Evolutionary conservation across 768 basidiomycete species (phyloP).

Genomic region (Suillus clintonianus): DNA sequence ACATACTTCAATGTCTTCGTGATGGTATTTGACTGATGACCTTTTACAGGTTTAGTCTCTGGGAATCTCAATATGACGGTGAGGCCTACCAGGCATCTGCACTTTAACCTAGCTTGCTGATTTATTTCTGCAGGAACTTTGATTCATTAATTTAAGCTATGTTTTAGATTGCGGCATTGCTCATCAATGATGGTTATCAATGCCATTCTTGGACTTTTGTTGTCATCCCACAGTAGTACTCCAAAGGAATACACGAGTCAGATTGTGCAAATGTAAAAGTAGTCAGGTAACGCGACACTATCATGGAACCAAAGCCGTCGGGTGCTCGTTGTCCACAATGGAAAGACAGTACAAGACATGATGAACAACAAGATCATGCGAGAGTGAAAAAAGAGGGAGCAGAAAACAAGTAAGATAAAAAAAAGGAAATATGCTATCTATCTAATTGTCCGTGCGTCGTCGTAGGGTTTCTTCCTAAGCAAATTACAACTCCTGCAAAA

Average conservation of each 20-base stretch:
- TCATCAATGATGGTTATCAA: background rate
- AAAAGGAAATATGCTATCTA: background rate
- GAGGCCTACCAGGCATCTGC: background rate
- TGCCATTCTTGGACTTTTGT: background rate
- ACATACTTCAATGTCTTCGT: background rate
- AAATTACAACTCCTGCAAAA: constrained; percentile 1
- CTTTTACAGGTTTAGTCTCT: constrained; percentile 61
- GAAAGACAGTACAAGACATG: background rate
- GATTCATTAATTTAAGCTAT: background rate
- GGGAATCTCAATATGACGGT: constrained; percentile 85
- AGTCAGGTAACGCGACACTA: background rate
- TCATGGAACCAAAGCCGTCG: background rate
- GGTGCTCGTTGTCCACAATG: background rate
- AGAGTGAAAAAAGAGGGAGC: background rate
- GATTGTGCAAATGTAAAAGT: background rate
- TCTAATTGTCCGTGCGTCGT: background rate
- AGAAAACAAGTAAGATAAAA: background rate
- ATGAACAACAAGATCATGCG: background rate
- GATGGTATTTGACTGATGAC: background rate
- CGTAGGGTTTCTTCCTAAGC: background rate
- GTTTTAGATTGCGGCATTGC: background rate
- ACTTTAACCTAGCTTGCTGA: background rate
- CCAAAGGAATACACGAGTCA: background rate
- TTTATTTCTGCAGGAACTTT: constrained; percentile 10
- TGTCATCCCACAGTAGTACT: background rate